phyloP scores from a whole-genome alignment of 2,329 filamentous ascomycete species.

The Hypoxylon sp. region DNA sequence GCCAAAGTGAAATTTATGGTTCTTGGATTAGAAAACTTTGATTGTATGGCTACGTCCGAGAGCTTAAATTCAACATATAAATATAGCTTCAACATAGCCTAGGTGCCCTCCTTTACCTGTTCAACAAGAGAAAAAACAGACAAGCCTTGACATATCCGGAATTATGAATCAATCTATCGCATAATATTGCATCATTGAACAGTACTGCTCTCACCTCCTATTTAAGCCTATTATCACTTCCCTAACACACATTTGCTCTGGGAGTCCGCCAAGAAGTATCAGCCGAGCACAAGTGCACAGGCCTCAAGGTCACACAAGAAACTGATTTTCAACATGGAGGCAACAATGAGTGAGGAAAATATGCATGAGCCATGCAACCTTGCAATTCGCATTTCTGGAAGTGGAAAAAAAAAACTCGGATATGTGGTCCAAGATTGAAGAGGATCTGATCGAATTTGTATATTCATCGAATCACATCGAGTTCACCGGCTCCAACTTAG shows the following conservation, averaged over 20 bases:
- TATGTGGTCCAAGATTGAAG: conserved; percentile 3
- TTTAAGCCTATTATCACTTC: not conserved
- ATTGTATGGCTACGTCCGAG: not conserved
- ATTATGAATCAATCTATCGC: not conserved
- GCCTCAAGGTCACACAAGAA: not conserved
- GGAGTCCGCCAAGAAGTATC: not conserved
- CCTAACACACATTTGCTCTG: not conserved
- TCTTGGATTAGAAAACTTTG: not conserved
- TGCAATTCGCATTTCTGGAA: not conserved
- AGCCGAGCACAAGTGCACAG: not conserved
- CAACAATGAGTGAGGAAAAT: not conserved
- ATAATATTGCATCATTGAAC: not conserved
- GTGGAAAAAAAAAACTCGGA: no score
- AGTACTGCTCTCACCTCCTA: not conserved
- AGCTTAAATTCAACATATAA: not conserved
- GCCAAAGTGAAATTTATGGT: not conserved
- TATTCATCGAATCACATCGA: conserved; percentile 46
- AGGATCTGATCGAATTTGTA: conserved; percentile 26
- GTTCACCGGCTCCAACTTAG: conserved; percentile 31
- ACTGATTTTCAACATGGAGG: not conserved
- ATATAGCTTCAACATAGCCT: not conserved
- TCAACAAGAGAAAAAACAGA: not conserved
- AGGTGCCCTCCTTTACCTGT: not conserved
- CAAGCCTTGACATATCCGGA: not conserved
- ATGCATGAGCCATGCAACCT: not conserved